Evolutionary conservation across 129 eudicot species (phyloP), one percentile per base, ranked within the genome.

Genomic region (Escallonia rubra): DNA sequence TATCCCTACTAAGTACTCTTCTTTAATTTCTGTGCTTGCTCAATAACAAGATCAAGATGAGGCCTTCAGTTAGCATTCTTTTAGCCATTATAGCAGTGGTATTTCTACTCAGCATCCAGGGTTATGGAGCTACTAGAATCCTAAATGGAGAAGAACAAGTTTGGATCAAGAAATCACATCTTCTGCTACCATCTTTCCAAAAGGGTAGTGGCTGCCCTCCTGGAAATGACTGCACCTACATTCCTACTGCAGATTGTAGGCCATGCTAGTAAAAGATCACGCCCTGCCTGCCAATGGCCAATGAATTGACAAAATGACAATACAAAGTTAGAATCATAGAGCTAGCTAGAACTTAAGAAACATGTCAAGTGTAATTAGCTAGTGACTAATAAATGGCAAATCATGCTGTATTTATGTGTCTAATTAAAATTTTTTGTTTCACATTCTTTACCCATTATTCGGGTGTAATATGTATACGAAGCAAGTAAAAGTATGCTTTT

Each of bases 91-190:
- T 58, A 41, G 50, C 65, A 34, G 0, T 71, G 2, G 4, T 80
- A 43, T 41, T 66, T 7, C n/a, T 67, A 41, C 44, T 67, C 34
- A n/a, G 9, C 45, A n/a, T 71, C 13, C 34, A 60, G 10, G 46
- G 54, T 4, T 10, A 47, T 11, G 78, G 51, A 71, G 76, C 74
- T 62, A 41, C 58, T 57, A 76, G 75, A 58, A 65, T 82, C 59
- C 59, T 82, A 10, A 54, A 78, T 48, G 83, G 60, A 59, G 76
- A 76, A 43, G 72, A 44, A 67, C 12, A 43, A 8, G 34, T 23
- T 23, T 23, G 34, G 34, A 23, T 23, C 34, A 23, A 59, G 43
- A 59, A 7, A 59, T 5, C 34, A n/a, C 8, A 16, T 6, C 44
- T 45, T 3, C 41, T 45, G 12, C 15, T 64, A 16, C 68, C 7